Evolutionary conservation across 1,284 basidiomycete species (phyloP), one percentile per base, ranked within the genome.

Genomic region (Kwoniella shivajii): DNA sequence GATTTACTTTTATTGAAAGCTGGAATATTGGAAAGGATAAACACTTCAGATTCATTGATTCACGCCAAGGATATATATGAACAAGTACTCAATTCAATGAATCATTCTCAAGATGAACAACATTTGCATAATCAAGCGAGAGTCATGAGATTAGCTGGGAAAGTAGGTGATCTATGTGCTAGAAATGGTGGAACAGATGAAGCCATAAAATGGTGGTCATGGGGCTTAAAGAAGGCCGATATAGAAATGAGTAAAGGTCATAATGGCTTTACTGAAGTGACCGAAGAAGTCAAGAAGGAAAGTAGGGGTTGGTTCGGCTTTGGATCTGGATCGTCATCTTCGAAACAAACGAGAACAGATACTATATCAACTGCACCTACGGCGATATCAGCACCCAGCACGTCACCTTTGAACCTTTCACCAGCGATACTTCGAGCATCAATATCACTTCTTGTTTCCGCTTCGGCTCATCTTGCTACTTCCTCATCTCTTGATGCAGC

Each of bases 401-500:
- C n/a, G 42, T 29, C 46, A 14, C 14, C 52, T 9, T n/a, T n/a
- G n/a, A 38, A 24, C 5, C 57, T 74, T 9, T 41, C 72, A 1
- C 70, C 76, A 13, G 79, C 82, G n/a, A 82, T 84, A 6, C 87
- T 90, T 60, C 83, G 90, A 57, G 84, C 85, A 16, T 75, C 89
- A 38, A 80, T 84, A 1, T 84, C 85, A 7, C 81, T 85, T 14
- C 79, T 92, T 1, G 82, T 88, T 6, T 88, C 88, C 9, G 75
- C 88, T 30, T 89, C 88, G 16, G 86, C 87, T 1, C 86, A 87
- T 65, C 54, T 64, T 16, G 87, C 89, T 10, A 84, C 82, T 14
- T 79, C 83, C 0, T 86, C 85, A 6, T 90, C 91, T 6, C 83
- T 97, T 47, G 81, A 91, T 42, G 79, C 92, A 58, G 93, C 95